A percentile compares a stretch with the other conserved stretches of the same genome.
These are phyloP conservation scores for Paecilomyces formosus DNA, from an alignment of 2,329 filamentous ascomycete genomes.

Conservation along the genomic window DNA sequence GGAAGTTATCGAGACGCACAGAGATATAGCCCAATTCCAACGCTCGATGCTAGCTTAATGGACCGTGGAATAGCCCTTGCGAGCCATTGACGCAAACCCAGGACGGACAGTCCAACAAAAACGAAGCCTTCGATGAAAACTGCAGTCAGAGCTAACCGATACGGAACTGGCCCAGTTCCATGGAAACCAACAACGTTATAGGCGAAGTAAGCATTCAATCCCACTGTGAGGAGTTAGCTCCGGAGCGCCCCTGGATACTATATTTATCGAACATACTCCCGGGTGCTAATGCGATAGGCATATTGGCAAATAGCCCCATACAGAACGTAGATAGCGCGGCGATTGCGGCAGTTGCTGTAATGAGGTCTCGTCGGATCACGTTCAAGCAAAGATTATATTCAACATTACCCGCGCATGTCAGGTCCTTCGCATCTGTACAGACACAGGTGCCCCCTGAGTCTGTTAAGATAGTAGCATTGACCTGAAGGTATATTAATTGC, in stretches of 20 bases:
- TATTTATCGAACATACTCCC: conserved; percentile 41
- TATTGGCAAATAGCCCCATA: conserved; percentile 76
- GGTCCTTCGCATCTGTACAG: conserved; percentile 47
- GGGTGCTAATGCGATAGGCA: conserved; percentile 66
- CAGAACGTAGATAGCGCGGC: conserved; percentile 70
- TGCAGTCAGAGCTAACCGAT: conserved; percentile 68
- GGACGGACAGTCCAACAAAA: conserved; percentile 70
- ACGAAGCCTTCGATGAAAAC: conserved; percentile 86
- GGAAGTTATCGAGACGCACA: conserved; percentile 6
- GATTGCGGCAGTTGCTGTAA: conserved; percentile 80
- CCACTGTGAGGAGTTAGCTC: conserved; percentile 46
- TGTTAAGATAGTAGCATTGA: conserved; percentile 63
- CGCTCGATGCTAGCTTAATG: conserved; percentile 80
- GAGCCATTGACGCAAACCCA: conserved; percentile 82
- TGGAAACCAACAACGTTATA: conserved; percentile 74
- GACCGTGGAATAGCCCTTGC: conserved; percentile 73
- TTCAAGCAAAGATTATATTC: conserved; percentile 40
- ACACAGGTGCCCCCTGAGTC: conserved; percentile 70
- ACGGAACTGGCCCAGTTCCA: conserved; percentile 66
- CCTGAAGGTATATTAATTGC: conserved; percentile 15
- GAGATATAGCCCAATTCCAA: conserved; percentile 78
- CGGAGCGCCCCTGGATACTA: not conserved
- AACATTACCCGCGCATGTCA: conserved; percentile 42
- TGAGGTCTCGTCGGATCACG: conserved; percentile 66
- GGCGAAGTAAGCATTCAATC: conserved; percentile 80